Percentiles rank a stretch among this genome's conserved stretches.
Conservation (phyloP, 1,284 basidiomycete genomes). For the Ganoderma leucocontextum region DNA sequence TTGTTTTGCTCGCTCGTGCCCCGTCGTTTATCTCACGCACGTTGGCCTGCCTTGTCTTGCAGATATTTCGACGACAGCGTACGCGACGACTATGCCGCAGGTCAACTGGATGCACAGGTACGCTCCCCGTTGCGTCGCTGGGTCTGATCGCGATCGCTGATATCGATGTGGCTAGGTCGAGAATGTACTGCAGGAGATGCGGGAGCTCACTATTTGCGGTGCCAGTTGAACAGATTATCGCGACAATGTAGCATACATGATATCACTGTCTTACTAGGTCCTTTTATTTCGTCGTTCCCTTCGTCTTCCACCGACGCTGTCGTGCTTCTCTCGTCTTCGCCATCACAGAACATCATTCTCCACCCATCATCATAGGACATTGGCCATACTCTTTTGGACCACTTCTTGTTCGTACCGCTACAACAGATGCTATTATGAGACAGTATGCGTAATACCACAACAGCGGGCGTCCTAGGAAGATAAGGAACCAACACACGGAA, state of each 20-base stretch:
- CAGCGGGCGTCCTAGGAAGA: not conserved
- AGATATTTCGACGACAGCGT: constrained; percentile 93
- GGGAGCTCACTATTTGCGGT: constrained; percentile 92
- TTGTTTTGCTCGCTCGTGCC: not conserved
- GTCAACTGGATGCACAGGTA: constrained; percentile 94
- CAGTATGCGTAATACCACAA: not conserved
- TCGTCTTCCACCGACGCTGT: not conserved
- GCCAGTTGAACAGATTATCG: constrained; percentile 45
- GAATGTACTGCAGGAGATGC: constrained; percentile 93
- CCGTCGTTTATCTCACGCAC: constrained; percentile 10
- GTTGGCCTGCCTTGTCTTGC: not conserved
- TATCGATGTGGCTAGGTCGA: constrained; percentile 65
- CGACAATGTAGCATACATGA: constrained; percentile 20
- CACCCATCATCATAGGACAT: not conserved
- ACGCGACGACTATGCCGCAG: constrained; percentile 96
- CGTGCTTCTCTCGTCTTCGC: not conserved
- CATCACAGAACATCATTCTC: not conserved
- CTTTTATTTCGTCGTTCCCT: not conserved
- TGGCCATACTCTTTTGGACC: not conserved
- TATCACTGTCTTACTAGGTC: constrained; percentile 4
- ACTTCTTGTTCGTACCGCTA: not conserved
- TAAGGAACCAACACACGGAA: not conserved
- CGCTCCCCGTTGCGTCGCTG: not conserved
- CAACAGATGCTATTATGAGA: not conserved
- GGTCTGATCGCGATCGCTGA: not conserved